phyloP scores from a whole-genome alignment of 345 rosid species.

The Brassica nigra region DNA sequence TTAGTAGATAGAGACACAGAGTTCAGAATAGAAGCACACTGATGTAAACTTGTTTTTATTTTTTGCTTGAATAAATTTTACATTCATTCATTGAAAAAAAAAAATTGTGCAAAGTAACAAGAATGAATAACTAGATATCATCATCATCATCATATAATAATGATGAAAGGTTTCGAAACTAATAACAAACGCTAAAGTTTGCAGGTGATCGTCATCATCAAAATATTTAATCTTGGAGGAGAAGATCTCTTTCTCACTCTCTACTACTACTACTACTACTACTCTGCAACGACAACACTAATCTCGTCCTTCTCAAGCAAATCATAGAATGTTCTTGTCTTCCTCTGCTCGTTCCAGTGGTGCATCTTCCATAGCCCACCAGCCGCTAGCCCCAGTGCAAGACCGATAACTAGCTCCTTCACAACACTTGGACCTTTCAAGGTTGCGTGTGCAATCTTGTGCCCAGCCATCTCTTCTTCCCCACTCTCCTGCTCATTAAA shows the following conservation, averaged over 20 bases:
- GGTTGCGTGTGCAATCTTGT: conserved; percentile 72
- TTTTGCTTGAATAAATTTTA: too few relatives aligned
- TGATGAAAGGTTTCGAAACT: neutral
- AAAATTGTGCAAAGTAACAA: too few relatives aligned
- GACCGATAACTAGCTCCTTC: conserved; percentile 66
- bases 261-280: neutral
- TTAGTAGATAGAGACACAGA: too few relatives aligned
- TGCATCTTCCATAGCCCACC: conserved; percentile 92
- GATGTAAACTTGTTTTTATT: too few relatives aligned
- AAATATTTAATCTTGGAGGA: neutral
- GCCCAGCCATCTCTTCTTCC: conserved; percentile 55
- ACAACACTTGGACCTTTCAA: conserved; percentile 84
- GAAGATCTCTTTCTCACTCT: neutral
- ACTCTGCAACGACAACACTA: conserved; percentile 19
- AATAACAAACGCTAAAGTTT: neutral
- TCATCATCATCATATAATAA: too few relatives aligned
- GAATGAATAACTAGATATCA: too few relatives aligned
- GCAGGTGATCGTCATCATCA: conserved; percentile 10
- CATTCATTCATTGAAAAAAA: too few relatives aligned
- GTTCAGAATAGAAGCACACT: too few relatives aligned
- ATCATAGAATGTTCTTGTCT: conserved; percentile 70
- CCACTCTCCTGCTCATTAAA: conserved; percentile 2
- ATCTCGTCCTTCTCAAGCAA: conserved; percentile 60
- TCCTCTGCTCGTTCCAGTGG: conserved; percentile 95
- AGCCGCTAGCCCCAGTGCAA: conserved; percentile 61